A percentile compares a stretch with the other conserved stretches of the same genome.
These are phyloP conservation scores for Stagonosporopsis chrysanthemi DNA, from an alignment of 2,329 filamentous ascomycete genomes.

Conservation along the genomic window DNA sequence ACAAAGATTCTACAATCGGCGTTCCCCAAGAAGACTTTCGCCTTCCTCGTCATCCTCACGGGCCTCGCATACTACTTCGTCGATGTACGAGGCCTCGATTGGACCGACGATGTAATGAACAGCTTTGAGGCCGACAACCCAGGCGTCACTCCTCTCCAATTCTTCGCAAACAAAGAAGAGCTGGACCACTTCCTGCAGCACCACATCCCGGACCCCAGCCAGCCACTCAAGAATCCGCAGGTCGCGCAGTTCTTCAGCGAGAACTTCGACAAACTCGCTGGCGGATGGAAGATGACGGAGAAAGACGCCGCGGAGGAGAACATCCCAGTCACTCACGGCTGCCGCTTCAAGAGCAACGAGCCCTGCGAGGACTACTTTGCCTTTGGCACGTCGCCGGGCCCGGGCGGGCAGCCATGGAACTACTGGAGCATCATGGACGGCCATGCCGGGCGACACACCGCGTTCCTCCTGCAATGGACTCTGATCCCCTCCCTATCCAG, in stretches of 20 bases:
- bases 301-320: slow-evolving; percentile 32
- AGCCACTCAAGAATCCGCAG: slow-evolving; percentile 30
- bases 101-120: slow-evolving; percentile 31
- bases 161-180: slow-evolving; percentile 37
- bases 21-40: slow-evolving; percentile 45
- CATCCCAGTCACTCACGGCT: slow-evolving; percentile 46
- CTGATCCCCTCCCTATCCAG: slow-evolving; percentile 56
- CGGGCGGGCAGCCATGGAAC: slow-evolving; percentile 41
- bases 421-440: slow-evolving; percentile 60
- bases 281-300: slow-evolving; percentile 39
- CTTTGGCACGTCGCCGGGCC: slow-evolving; percentile 39
- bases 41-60: slow-evolving; percentile 33
- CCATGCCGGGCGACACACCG: slow-evolving; percentile 57
- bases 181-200: slow-evolving; percentile 36
- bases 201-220: slow-evolving; percentile 34
- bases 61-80: slow-evolving; percentile 35
- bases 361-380: slow-evolving; percentile 46
- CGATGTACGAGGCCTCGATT: slow-evolving; percentile 29
- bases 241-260: slow-evolving; percentile 32
- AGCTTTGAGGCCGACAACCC: slow-evolving; percentile 26
- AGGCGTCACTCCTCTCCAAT: slow-evolving; percentile 34
- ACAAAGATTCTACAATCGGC: slow-evolving; percentile 31
- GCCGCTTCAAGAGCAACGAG: slow-evolving; percentile 39
- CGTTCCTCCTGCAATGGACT: slow-evolving; percentile 50
- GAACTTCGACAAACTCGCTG: slow-evolving; percentile 34